Percentiles rank a stretch among this genome's conserved stretches.
Conservation (phyloP, 2,329 filamentous ascomycete genomes). For the Aspergillus sp. region DNA sequence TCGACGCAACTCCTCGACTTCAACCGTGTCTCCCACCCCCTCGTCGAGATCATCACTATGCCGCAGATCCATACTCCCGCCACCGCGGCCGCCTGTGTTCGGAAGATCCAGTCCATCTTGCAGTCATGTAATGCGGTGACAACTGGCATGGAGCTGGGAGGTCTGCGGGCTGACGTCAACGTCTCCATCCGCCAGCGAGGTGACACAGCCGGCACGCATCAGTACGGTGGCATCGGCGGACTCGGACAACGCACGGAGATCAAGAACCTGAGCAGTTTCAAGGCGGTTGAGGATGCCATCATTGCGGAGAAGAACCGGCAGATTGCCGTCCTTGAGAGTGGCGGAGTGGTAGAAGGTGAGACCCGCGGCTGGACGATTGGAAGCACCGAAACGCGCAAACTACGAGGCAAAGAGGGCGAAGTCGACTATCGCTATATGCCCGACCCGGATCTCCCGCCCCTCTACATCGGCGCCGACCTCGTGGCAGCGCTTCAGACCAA, state of each 20-base stretch:
- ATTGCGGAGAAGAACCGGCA: constrained; percentile 88
- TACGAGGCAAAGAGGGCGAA: constrained; percentile 93
- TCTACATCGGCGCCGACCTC: constrained; percentile 72
- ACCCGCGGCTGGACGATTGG: constrained; percentile 92
- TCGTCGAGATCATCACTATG: constrained; percentile 93
- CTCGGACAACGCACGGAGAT: constrained; percentile 92
- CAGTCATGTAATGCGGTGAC: constrained; percentile 81
- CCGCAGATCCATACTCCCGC: constrained; percentile 85
- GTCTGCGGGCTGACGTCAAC: constrained; percentile 90
- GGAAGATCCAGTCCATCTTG: constrained; percentile 82
- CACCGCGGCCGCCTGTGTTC: constrained; percentile 83
- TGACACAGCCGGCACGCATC: constrained; percentile 44
- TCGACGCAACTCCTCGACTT: constrained; percentile 82
- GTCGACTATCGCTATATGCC: constrained; percentile 99
- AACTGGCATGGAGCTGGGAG: constrained; percentile 89
- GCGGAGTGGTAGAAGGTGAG: constrained; percentile 76
- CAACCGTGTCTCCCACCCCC: constrained; percentile 85
- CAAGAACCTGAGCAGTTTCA: constrained; percentile 94
- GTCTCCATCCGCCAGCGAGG: constrained; percentile 74
- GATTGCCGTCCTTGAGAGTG: constrained; percentile 74
- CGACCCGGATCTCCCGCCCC: constrained; percentile 82
- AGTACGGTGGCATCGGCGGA: constrained; percentile 60
- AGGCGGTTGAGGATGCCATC: constrained; percentile 92
- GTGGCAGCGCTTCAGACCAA: constrained; percentile 63
- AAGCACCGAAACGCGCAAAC: constrained; percentile 73